Conservation (phyloP, 352 stramenopile genomes). For the Phytophthora rubi region DNA sequence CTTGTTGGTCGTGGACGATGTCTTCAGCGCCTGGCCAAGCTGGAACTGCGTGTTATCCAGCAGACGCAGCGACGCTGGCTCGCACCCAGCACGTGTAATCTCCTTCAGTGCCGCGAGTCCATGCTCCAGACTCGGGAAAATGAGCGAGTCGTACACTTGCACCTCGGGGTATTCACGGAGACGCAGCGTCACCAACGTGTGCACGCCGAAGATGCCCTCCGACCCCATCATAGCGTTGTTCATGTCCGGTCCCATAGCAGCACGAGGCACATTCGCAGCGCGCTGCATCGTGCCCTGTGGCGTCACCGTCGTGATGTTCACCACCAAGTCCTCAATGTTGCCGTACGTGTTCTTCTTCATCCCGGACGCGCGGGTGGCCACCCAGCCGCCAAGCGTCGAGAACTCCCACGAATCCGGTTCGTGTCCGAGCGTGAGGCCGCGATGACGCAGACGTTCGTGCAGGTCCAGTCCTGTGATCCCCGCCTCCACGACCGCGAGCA, state of each 20-base stretch:
- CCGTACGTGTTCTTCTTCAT: constrained; percentile 96
- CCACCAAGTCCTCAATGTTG: constrained; percentile 95
- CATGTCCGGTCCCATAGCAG: constrained; percentile 91
- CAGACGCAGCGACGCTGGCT: constrained; percentile 90
- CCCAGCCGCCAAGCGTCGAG: constrained; percentile 92
- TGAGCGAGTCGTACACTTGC: constrained; percentile 90
- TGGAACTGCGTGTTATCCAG: constrained; percentile 96
- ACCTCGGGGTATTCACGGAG: constrained; percentile 83
- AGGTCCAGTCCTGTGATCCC: constrained; percentile 92
- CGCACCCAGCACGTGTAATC: constrained; percentile 64
- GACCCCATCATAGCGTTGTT: constrained; percentile 89
- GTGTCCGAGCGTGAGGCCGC: constrained; percentile 92
- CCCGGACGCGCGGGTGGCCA: constrained; percentile 92
- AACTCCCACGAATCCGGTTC: constrained; percentile 95
- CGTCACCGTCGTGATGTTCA: constrained; percentile 84
- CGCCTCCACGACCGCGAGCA: constrained; percentile 85
- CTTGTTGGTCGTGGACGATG: constrained; percentile 44
- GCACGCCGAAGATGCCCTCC: constrained; percentile 95
- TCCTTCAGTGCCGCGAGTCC: constrained; percentile 86
- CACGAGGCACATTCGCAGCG: constrained; percentile 65
- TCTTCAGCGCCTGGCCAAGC: constrained; percentile 92
- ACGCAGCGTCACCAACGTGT: constrained; percentile 93
- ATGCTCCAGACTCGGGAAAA: constrained; percentile 87
- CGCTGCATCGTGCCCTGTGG: constrained; percentile 63
- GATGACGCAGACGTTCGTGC: constrained; percentile 82